These are phyloP conservation scores for Lachancea fermentati DNA, from an alignment of 805 yeast species.

Conservation along the genomic window DNA sequence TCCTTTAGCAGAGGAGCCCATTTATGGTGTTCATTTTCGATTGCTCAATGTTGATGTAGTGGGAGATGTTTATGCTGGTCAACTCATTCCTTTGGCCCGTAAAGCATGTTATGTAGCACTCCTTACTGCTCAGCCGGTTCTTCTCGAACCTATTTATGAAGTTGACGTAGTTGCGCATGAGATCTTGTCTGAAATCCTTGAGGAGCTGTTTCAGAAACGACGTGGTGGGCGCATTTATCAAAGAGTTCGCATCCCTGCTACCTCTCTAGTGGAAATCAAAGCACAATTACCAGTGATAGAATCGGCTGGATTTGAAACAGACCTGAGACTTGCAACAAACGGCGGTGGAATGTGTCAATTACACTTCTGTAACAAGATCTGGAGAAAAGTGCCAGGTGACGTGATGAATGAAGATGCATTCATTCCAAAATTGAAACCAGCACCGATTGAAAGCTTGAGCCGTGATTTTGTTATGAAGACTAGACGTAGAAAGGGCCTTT, in stretches of 20 bases:
- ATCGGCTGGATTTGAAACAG: conserved; percentile 84
- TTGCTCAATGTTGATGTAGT: conserved; percentile 47
- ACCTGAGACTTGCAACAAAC: conserved; percentile 66
- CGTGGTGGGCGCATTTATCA: conserved; percentile 55
- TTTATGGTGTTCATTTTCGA: conserved; percentile 64
- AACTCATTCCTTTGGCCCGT: conserved; percentile 74
- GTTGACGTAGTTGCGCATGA: conserved; percentile 52
- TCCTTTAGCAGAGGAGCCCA: conserved; percentile 84
- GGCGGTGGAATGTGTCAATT: conserved; percentile 72
- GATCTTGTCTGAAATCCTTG: conserved; percentile 44
- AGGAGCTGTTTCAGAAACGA: conserved; percentile 49
- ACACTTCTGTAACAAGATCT: conserved; percentile 49
- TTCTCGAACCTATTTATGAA: conserved; percentile 76
- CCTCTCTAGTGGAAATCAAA: conserved; percentile 55
- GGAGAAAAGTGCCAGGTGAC: conserved; percentile 86
- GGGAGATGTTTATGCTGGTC: conserved; percentile 52
- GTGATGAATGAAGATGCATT: conserved; percentile 66
- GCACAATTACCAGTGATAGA: conserved; percentile 85
- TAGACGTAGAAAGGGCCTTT: conserved; percentile 78
- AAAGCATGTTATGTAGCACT: conserved; percentile 81
- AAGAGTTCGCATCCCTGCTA: conserved; percentile 59
- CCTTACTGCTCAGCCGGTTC: conserved; percentile 67
- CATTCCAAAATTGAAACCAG: conserved; percentile 71
- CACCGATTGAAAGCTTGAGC: conserved; percentile 62
- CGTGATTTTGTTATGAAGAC: conserved; percentile 89